phyloP scores from a whole-genome alignment of 139 green algal species.

The Coccomyxa sp. region DNA sequence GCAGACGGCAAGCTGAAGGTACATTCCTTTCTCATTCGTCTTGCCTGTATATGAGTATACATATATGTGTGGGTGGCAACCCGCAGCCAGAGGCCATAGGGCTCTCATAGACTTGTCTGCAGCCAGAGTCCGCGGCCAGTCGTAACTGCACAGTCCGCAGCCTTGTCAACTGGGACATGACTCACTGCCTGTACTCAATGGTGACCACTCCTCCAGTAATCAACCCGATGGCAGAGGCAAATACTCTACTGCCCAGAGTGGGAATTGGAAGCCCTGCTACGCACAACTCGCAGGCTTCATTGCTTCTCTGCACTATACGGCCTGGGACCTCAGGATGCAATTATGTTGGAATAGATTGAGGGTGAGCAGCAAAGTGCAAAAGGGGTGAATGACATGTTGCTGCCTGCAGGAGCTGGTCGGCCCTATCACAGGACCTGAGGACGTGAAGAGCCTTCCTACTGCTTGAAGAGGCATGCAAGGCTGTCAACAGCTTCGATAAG shows the following conservation, averaged over 20 bases:
- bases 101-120: no score
- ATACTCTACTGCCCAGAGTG: not conserved
- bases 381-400: not conserved
- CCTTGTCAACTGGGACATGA: no score
- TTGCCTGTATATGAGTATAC: not conserved
- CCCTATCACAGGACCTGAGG: not conserved
- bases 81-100: not conserved
- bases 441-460: not conserved
- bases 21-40: not conserved
- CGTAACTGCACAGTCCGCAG: no score
- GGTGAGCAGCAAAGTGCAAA: not conserved
- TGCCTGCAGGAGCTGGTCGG: not conserved
- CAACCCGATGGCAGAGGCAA: not conserved
- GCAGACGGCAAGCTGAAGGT: constrained; percentile 48
- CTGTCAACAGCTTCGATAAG: no score
- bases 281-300: no score
- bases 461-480: no score
- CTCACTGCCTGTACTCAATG: not conserved
- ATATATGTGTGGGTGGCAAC: not conserved
- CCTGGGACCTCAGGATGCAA: not conserved
- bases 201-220: not conserved
- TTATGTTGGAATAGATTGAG: not conserved
- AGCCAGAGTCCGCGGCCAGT: no score
- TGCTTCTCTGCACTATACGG: no score
- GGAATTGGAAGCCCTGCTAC: no score